Evolutionary conservation across 2,329 filamentous ascomycete species (phyloP).

Genomic region (Diaporthe sp.): DNA sequence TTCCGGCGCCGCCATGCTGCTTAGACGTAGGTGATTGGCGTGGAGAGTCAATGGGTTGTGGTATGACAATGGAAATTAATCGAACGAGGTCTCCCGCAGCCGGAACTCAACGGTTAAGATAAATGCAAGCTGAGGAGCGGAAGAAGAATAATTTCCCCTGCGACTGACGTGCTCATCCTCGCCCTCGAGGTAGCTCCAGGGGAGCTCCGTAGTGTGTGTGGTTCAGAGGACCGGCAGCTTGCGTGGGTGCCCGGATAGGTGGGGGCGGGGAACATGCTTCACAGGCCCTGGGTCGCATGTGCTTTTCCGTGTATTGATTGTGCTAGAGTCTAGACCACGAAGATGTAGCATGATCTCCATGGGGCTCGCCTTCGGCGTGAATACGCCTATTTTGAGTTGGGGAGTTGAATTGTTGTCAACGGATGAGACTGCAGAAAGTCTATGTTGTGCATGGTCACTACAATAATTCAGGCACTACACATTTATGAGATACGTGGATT

Average conservation of each 20-base stretch:
- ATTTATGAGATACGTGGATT: background rate
- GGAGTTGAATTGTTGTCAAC: no score
- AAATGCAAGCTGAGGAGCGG: background rate
- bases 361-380: background rate
- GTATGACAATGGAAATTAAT: background rate
- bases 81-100: background rate
- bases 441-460: background rate
- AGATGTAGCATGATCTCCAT: background rate
- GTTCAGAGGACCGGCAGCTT: background rate
- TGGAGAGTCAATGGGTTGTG: background rate
- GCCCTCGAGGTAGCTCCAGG: background rate
- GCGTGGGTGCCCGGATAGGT: constrained; percentile 37
- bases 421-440: background rate
- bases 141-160: background rate
- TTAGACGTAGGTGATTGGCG: background rate
- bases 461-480: background rate
- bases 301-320: background rate
- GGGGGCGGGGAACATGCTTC: constrained; percentile 41
- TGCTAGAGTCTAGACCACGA: background rate
- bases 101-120: background rate
- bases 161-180: background rate
- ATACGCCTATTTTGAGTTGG: no score
- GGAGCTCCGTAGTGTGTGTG: constrained; percentile 17
- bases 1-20: constrained; percentile 30
- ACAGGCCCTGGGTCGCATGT: background rate